Base-by-base conservation (phyloP, 306 rosid species). In the Abrus pulchellus region DNA sequence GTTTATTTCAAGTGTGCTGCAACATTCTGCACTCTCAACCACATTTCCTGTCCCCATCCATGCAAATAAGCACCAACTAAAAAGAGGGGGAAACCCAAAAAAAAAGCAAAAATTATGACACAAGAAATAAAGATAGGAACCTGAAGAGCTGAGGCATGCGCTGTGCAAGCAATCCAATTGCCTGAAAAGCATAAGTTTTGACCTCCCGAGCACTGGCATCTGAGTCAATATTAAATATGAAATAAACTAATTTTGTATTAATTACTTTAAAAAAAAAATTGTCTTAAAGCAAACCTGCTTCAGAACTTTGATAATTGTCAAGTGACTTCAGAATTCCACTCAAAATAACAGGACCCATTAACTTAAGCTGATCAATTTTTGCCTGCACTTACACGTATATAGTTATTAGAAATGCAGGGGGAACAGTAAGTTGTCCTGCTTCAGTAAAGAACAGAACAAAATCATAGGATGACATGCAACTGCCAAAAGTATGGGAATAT, bases 61-160 rank as follows among this genome's bases (percentile, higher is more conserved):
- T 10, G 52, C 52, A 74, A 68, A 68, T 5, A 61, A 43, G 57
- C 63, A 36, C 44, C 41, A 65, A 3, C 2, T 20, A 20, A 5
- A 44, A 47, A 38, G n/a, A 14, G 36, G 38, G 48, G 48, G 12
- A 54, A 13, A 38, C 13, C 41, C 32, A 36, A 12, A n/a, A 52
- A 77, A 48, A 76, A 5, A 62, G 72, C 1, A 47, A 57, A 45
- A 44, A 47, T 12, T 65, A 64, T 60, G 70, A 12, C 68, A 59
- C 4, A 4, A 64, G 70, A 64, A 79, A 74, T 65, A 70, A 12
- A 60, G 48, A 56, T 54, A 68, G 27, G 32, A 43, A 94, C 99
- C 97, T 94, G 89, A 94, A 94, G 76, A 94, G 95, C 67, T 89
- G 90, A 80, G 97, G 99, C 94, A 93, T 45, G 79, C 97, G 97